Conservation (phyloP, 345 rosid species). For the Lepidium africanum region DNA sequence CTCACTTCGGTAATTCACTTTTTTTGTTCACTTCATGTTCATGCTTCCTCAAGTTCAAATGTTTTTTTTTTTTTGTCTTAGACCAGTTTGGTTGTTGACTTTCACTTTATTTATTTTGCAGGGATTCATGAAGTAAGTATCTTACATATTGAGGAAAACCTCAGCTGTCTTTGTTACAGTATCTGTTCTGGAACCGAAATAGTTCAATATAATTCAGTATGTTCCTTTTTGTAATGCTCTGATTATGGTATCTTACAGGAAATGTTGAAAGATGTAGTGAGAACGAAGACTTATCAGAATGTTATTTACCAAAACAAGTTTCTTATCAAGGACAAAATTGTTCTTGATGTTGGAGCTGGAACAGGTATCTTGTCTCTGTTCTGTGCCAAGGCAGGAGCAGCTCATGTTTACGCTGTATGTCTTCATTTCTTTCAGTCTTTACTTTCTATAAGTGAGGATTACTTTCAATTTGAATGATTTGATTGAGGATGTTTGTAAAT, state of each 20-base stretch:
- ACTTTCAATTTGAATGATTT: neutral
- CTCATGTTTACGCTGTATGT: constrained; percentile 85
- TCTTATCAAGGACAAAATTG: constrained; percentile 80
- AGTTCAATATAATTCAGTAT: neutral
- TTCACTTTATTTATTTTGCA: constrained; percentile 34
- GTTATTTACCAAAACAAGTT: constrained; percentile 92
- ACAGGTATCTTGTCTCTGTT: constrained; percentile 93
- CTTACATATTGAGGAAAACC: constrained; percentile 10
- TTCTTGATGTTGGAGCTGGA: constrained; percentile 98
- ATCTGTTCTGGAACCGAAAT: neutral
- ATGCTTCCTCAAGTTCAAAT: neutral
- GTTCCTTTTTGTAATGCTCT: neutral
- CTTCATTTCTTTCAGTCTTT: neutral
- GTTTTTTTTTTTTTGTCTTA: neutral
- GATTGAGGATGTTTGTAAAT: constrained; percentile 9
- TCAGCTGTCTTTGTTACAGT: neutral
- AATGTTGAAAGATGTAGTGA: constrained; percentile 91
- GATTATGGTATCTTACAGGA: constrained; percentile 50
- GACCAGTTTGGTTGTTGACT: neutral
- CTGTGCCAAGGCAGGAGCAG: constrained; percentile 96
- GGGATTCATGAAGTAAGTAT: constrained; percentile 99
- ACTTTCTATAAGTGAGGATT: neutral
- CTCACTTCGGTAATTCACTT: constrained; percentile 78
- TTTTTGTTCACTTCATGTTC: neutral
- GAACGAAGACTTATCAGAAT: constrained; percentile 95